Base-by-base conservation (phyloP, 2,329 filamentous ascomycete species). In the Dactylella cylindrospora region DNA sequence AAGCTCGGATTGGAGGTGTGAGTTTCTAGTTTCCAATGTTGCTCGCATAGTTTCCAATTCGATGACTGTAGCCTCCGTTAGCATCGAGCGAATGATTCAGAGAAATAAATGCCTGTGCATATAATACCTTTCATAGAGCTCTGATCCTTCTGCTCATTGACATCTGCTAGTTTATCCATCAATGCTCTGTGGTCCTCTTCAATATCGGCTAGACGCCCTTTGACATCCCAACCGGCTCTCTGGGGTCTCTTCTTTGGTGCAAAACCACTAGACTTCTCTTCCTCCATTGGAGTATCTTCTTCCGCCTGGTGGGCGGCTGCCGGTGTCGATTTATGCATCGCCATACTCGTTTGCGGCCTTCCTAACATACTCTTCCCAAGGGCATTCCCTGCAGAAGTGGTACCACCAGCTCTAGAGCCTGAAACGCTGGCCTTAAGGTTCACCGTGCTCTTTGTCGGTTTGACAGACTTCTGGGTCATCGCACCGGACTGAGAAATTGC, bases 111-210 rank as follows among this genome's bases (percentile, higher is more conserved):
- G 39, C 12, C 57, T 52, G 29, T 68, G 55, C 52, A 67, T 31
- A 12, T 74, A 81, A 67, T 77, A 93, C 88, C 82, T 79, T 84
- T 81, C 45, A 78, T 79, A 70, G 91, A 94, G 66, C 87, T 85
- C 7, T 87, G 68, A 12, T 85, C 82, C 38, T 94, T 78, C 0
- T 84, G 81, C 65, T 93, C 85, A 68, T 91, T 88, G 62, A 89
- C 77, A 55, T 84, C 79, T 69, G 85, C 85, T 64, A 97, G 77
- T 59, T 80, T 77, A 40, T 80, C 79, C 70, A 89, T 89, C 69
- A 62, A 43, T 19, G 51, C 57, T 43, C 57, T 49, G 26, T 62
- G 57, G 19, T 91, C 79, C 13, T 78, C 77, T 68, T 95, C 88
- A 74, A 96, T 84, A 60, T 83, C 80, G 65, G 84, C 83, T 67